Conservation (phyloP, 257 asterid genomes). For the Plantago major region DNA sequence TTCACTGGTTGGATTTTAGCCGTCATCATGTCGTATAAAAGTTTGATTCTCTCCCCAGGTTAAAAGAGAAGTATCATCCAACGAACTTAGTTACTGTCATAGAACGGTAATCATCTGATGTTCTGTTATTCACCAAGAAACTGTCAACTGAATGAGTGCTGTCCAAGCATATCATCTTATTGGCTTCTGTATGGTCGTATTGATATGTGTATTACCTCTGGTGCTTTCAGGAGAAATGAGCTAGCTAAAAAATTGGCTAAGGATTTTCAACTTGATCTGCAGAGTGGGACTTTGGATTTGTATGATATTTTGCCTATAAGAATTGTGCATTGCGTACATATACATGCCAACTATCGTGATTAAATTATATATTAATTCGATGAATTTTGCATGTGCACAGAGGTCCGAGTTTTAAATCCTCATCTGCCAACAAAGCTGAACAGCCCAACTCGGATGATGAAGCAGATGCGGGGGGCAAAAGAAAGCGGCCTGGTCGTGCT, state of each 20-base stretch:
- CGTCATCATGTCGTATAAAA: constrained; percentile 16
- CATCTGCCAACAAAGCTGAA: constrained; percentile 59
- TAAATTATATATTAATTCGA: constrained; percentile 9
- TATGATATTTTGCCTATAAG: constrained; percentile 31
- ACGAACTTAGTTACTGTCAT: constrained; percentile 76
- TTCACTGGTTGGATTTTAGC: constrained; percentile 11
- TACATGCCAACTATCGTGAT: constrained; percentile 7
- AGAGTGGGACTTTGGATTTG: constrained; percentile 84
- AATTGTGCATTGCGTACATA: constrained; percentile 6
- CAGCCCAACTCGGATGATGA: constrained; percentile 86
- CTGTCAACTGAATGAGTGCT: background rate
- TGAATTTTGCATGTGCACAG: constrained; percentile 39
- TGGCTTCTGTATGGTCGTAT: constrained; percentile 9
- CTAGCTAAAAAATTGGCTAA: constrained; percentile 70
- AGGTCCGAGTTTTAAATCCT: constrained; percentile 69
- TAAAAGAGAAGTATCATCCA: constrained; percentile 96
- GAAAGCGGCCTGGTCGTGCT: constrained; percentile 63
- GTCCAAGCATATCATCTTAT: background rate
- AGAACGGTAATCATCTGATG: constrained; percentile 53
- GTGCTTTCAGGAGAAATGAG: constrained; percentile 71
- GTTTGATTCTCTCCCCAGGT: constrained; percentile 47
- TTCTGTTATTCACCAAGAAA: constrained; percentile 1
- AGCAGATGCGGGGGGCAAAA: constrained; percentile 59
- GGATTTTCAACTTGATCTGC: constrained; percentile 85
- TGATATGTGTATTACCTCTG: constrained; percentile 11